These are phyloP conservation scores for Zea luxurians DNA, from an alignment of 176 grass and related monocot genomes.

Conservation along the genomic window DNA sequence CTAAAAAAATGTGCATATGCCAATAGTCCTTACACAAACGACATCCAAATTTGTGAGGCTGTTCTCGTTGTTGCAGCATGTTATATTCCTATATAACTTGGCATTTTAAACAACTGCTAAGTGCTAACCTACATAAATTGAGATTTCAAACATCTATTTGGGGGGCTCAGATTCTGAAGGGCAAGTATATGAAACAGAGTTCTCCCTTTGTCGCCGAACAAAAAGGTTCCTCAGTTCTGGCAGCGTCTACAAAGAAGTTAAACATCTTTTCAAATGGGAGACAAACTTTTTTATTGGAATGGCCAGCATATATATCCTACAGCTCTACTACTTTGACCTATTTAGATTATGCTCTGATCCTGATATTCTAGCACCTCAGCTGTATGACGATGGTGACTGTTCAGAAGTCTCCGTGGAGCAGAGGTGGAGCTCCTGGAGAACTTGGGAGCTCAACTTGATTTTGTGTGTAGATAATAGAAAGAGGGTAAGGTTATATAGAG, in stretches of 20 bases:
- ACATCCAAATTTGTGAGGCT: not conserved
- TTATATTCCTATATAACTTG: slow-evolving; percentile 8
- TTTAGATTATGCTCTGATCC: not conserved
- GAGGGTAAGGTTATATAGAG: not conserved
- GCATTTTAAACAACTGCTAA: not conserved
- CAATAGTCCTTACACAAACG: not conserved
- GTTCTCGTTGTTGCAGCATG: not conserved
- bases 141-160: not conserved
- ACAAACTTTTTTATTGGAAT: not conserved
- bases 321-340: not conserved
- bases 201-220: not conserved
- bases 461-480: not conserved
- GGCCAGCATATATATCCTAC: not conserved
- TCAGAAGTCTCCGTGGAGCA: not conserved
- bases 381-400: not conserved
- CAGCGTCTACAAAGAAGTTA: not conserved
- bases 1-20: too few relatives aligned
- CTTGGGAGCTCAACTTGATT: not conserved
- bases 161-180: not conserved
- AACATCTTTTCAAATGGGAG: not conserved
- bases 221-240: not conserved
- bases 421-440: not conserved
- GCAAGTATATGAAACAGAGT: not conserved
- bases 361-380: not conserved
- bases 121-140: not conserved